Conservation (phyloP, 2,329 filamentous ascomycete genomes). For the Botrytis fabae region DNA sequence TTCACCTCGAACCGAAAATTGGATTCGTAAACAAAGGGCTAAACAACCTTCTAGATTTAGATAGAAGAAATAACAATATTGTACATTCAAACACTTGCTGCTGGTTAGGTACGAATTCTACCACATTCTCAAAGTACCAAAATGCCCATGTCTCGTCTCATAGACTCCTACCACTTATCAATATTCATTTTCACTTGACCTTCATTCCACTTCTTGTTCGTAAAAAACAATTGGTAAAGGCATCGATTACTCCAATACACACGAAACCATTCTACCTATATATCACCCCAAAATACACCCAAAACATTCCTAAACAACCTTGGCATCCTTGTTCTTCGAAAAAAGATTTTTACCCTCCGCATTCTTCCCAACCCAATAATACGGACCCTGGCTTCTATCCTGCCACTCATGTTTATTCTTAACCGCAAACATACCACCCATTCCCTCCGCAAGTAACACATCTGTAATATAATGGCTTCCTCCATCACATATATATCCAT, state of each 20-base stretch:
- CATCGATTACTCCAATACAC: background rate
- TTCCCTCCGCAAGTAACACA: constrained; percentile 29
- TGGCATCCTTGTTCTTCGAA: background rate
- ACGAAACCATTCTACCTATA: background rate
- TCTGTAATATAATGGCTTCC: constrained; percentile 30
- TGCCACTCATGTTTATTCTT: constrained; percentile 20
- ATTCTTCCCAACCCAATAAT: constrained; percentile 8
- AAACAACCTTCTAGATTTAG: background rate
- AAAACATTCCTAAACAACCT: background rate
- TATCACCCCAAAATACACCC: accelerated
- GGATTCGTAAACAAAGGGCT: no score
- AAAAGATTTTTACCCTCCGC: constrained; percentile 10
- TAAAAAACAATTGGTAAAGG: background rate
- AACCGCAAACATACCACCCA: constrained; percentile 26
- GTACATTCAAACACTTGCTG: background rate
- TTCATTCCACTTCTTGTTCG: background rate
- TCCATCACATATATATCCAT: constrained; percentile 30
- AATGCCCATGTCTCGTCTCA: background rate
- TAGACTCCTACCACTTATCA: background rate
- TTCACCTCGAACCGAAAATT: background rate
- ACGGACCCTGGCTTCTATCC: constrained; percentile 15
- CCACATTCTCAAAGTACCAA: background rate
- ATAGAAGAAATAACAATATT: background rate
- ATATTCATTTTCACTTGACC: background rate
- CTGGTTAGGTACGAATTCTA: background rate